Percentiles rank a stretch among this genome's conserved stretches.
phyloP scores from a whole-genome alignment of 495 filamentous ascomycete species.

The Trichoderma parareesei region DNA sequence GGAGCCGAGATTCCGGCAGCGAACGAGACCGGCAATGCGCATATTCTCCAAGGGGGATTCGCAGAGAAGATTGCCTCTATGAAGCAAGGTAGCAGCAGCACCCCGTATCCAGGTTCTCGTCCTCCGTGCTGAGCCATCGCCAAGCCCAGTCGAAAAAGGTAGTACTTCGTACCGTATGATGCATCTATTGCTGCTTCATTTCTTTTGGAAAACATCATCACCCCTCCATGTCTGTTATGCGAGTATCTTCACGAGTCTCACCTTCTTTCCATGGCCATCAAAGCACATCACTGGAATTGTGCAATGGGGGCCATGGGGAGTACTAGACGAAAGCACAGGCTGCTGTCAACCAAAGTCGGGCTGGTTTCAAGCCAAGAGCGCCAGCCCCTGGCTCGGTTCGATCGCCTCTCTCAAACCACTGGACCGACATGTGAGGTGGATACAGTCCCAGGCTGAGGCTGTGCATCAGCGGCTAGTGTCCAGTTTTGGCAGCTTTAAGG shows the following conservation, averaged over 20 bases:
- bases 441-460: neutral
- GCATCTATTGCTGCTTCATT: too few relatives aligned
- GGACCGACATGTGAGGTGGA: neutral
- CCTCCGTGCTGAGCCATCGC: neutral
- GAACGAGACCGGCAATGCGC: constrained; percentile 1
- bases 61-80: neutral
- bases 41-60: constrained; percentile 2
- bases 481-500: neutral
- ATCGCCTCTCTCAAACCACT: neutral
- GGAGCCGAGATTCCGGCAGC: constrained; percentile 5
- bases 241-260: too few relatives aligned
- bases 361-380: constrained; percentile 6
- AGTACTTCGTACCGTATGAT: too few relatives aligned
- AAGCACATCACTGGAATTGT: too few relatives aligned
- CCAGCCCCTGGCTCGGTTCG: neutral
- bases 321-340: neutral
- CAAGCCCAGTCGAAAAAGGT: neutral
- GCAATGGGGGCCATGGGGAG: too few relatives aligned
- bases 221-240: too few relatives aligned
- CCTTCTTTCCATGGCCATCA: too few relatives aligned
- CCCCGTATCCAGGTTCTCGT: neutral
- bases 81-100: neutral
- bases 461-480: constrained; percentile 8
- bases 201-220: too few relatives aligned
- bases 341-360: neutral